Percentiles rank a stretch among this genome's conserved stretches.
Conservation (phyloP, 1,284 basidiomycete genomes). For the Meripilus lineatus region DNA sequence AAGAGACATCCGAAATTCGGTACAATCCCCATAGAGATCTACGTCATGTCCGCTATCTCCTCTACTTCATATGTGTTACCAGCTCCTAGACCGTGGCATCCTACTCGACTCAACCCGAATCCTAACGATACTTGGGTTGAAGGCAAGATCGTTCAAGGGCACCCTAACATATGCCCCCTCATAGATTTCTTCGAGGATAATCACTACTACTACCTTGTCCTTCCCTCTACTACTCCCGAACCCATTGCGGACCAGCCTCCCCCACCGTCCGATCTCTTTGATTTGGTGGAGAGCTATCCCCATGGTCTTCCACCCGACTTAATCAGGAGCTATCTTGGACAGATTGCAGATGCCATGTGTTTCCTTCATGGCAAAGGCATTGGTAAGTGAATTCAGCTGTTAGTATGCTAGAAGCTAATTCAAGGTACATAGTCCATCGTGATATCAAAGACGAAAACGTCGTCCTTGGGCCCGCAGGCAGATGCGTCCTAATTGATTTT, state of each 20-base stretch:
- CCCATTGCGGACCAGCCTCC: conserved; percentile 43
- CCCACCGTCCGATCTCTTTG: conserved; percentile 84
- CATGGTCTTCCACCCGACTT: conserved; percentile 76
- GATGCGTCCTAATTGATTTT: conserved; percentile 95
- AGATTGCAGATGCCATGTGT: conserved; percentile 88
- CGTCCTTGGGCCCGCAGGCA: conserved; percentile 65
- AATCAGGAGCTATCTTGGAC: conserved; percentile 85
- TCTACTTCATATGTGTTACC: conserved; percentile 72
- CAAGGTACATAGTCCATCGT: conserved; percentile 75
- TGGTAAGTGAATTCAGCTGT: conserved; percentile 47
- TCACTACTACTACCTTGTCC: conserved; percentile 92
- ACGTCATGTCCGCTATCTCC: conserved; percentile 91
- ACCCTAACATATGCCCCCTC: conserved; percentile 90
- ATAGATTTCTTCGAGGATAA: conserved; percentile 98
- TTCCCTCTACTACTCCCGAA: conserved; percentile 68
- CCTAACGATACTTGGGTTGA: conserved; percentile 53
- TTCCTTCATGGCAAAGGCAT: conserved; percentile 93
- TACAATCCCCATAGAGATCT: conserved; percentile 98
- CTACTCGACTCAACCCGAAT: conserved; percentile 39
- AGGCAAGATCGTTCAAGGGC: conserved; percentile 70
- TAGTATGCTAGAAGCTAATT: background rate
- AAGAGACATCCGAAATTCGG: conserved; percentile 93
- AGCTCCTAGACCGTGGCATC: conserved; percentile 76
- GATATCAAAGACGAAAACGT: conserved; percentile 99
- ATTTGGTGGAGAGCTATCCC: conserved; percentile 89